Base-by-base conservation (phyloP, 495 filamentous ascomycete species). In the Xylaria sp. region DNA sequence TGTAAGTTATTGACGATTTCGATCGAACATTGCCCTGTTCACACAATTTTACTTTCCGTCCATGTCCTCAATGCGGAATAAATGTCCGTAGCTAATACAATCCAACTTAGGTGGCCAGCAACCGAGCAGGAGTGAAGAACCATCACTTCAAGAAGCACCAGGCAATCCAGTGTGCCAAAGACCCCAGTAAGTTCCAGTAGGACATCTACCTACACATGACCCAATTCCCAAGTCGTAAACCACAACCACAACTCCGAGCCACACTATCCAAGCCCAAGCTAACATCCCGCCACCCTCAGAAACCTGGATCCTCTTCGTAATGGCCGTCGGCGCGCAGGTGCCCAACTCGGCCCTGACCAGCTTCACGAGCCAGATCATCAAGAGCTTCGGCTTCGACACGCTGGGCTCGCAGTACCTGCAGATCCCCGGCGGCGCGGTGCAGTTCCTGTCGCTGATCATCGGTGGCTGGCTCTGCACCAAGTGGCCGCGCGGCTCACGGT, bases 81-180 rank as follows among this genome's bases (percentile, higher is more conserved):
- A 21, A 19, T 9, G 17, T 17, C 19, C 6, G 3, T 9, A 7
- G 26, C 48, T 70, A 11, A 70, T 19, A n/a, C 0, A 46, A 31
- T 35, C 26, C 29, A 64, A 29, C 41, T 0, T 71, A 71, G 69
- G 69, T 72, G 1, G 78, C 86, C 14, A 82, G 79, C 17, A 89
- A 90, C 58, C 84, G 86, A 59, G 87, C 88, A 7, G 88, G 88
- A 26, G 83, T 90, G 14, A 88, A 90, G 78, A 90, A 90, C 58
- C 87, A 88, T 67, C 85, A 88, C 66, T 82, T 83, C 69, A 77
- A 79, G 40, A 70, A 67, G n/a, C 74, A 83, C 50, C 81, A 83
- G 71, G 81, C 90, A 43, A 85, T 85, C 53, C 89, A 91, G 69
- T 84, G 87, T 1, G 75, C 89, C 14, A 31, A 81, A 43, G 89